Evolutionary conservation across 768 basidiomycete genomes (phyloP).

Genomic region (Aureoboletus auriporus): DNA sequence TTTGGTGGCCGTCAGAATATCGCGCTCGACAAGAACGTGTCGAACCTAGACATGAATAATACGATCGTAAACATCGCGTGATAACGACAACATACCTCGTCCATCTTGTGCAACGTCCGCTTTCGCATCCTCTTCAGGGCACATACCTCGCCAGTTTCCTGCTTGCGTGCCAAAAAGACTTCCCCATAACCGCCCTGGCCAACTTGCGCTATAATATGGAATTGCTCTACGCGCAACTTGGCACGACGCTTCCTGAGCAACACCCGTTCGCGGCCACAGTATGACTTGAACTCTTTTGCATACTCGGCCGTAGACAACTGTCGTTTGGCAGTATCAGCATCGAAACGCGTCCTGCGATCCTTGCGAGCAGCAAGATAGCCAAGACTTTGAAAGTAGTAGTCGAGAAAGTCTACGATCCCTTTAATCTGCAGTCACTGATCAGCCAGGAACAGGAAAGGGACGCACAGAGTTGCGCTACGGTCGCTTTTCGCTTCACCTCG

Average conservation of each 20-base stretch:
- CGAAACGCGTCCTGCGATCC: slow-evolving; percentile 78
- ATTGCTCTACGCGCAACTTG: slow-evolving; percentile 90
- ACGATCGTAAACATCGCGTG: not conserved
- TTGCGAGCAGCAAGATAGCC: slow-evolving; percentile 87
- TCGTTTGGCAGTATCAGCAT: slow-evolving; percentile 73
- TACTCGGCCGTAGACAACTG: slow-evolving; percentile 52
- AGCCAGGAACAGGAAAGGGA: slow-evolving; percentile 12
- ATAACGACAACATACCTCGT: slow-evolving; percentile 61
- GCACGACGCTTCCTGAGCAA: slow-evolving; percentile 88
- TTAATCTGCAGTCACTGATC: slow-evolving; percentile 9
- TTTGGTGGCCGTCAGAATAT: slow-evolving; percentile 95
- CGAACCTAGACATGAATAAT: slow-evolving; percentile 57
- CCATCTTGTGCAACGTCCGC: slow-evolving; percentile 94
- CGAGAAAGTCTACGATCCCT: slow-evolving; percentile 72
- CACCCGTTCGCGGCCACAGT: slow-evolving; percentile 91
- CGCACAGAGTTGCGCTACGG: slow-evolving; percentile 94
- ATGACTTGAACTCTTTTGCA: slow-evolving; percentile 83
- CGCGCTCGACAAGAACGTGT: slow-evolving; percentile 97
- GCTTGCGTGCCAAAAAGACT: slow-evolving; percentile 92
- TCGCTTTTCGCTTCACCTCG: slow-evolving; percentile 93
- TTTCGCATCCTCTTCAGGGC: slow-evolving; percentile 98
- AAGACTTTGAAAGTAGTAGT: slow-evolving; percentile 96
- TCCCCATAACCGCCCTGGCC: slow-evolving; percentile 99
- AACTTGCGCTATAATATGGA: slow-evolving; percentile 97
- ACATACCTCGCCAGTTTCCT: slow-evolving; percentile 94